A percentile compares a stretch with the other conserved stretches of the same genome.
phyloP scores from a whole-genome alignment of 768 basidiomycete genomes.

The Nidula microcarpa region DNA sequence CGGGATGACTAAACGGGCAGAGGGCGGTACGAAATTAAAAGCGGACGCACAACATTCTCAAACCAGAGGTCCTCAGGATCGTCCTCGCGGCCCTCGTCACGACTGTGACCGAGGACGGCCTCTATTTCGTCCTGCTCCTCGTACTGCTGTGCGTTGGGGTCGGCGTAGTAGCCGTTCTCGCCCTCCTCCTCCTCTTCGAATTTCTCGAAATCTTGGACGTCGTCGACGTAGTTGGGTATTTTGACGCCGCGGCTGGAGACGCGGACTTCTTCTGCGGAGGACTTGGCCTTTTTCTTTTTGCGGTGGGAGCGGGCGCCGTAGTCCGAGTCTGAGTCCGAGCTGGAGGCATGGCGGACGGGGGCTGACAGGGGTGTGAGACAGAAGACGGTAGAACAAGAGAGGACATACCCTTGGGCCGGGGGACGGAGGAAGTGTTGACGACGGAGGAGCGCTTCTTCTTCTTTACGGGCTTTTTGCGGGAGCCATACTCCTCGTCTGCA shows the following conservation, averaged over 20 bases:
- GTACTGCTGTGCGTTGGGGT: slow-evolving; percentile 45
- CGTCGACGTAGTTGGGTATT: slow-evolving; percentile 83
- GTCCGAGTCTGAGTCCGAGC: slow-evolving; percentile 83
- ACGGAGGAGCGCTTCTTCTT: slow-evolving; percentile 61
- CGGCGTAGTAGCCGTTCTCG: slow-evolving; percentile 51
- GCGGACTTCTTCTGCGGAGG: slow-evolving; percentile 68
- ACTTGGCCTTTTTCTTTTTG: slow-evolving; percentile 72
- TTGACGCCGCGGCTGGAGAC: slow-evolving; percentile 74
- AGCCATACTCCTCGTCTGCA: slow-evolving; percentile 68
- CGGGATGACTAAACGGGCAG: slow-evolving; percentile 3
- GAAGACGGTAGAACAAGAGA: slow-evolving; percentile 3
- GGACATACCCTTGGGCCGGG: slow-evolving; percentile 58
- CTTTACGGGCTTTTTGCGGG: slow-evolving; percentile 60
- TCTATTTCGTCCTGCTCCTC: slow-evolving; percentile 90
- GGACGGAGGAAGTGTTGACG: slow-evolving; percentile 34
- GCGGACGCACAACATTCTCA: slow-evolving; percentile 66
- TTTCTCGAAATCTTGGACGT: slow-evolving; percentile 76
- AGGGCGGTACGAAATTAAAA: slow-evolving; percentile 16
- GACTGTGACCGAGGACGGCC: slow-evolving; percentile 79
- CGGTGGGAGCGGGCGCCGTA: slow-evolving; percentile 79
- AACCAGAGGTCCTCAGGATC: slow-evolving; percentile 84
- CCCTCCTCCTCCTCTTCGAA: slow-evolving; percentile 63
- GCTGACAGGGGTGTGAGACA: slow-evolving; percentile 12
- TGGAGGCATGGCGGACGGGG: slow-evolving; percentile 46
- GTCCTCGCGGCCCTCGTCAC: slow-evolving; percentile 76